Base-by-base conservation (phyloP, 176 grass and related monocot species). In the Ensete glaucum region DNA sequence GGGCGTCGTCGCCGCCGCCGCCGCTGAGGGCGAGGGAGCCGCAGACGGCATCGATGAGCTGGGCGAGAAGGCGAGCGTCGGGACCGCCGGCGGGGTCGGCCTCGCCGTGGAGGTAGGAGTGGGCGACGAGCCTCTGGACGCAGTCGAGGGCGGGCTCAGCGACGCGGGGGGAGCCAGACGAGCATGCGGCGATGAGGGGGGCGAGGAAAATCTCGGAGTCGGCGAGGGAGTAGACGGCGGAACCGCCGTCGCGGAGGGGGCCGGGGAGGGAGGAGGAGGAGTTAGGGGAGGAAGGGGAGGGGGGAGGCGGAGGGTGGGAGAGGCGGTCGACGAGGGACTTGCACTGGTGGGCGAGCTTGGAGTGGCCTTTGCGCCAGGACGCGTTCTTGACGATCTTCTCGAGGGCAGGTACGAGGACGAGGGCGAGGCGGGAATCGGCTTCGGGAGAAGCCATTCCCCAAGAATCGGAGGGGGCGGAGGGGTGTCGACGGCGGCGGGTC, bases 321-420 rank as follows among this genome's bases (percentile, higher is more conserved):
- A 99, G 82, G 78, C 83, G 87, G 51, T 99, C 96, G 85, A 99
- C 86, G 79, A 99, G 80, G 64, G 88, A 85, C 78, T 95, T 95
- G 96, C 91, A 92, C 57, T 88, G 92, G 73, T 94, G 90, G 15
- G 91, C 91, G 86, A 99, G 91, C 91, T 99, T 99, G 64, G 91
- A 99, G 73, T 99, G 90, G 60, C 88, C 96, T 75, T 99, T 99
- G 59, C 91, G 88, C 96, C 96, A 99, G 8, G 91, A 99, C 58
- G 91, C 73, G 74, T 95, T 95, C 81, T 91, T 99, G 8, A 95
- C 81, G 83, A 99, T 83, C 96, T 99, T 99, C 64, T 99, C 96
- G 62, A 89, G 87, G 78, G 90, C 87, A 14, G 96, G 96, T 22
- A 89, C 81, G 76, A 99, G 84, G 25, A 83, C 69, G 80, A 85